Percentiles rank a stretch among this genome's conserved stretches.
Conservation (phyloP, 2,329 filamentous ascomycete genomes). For the Beauveria pseudobassiana region DNA sequence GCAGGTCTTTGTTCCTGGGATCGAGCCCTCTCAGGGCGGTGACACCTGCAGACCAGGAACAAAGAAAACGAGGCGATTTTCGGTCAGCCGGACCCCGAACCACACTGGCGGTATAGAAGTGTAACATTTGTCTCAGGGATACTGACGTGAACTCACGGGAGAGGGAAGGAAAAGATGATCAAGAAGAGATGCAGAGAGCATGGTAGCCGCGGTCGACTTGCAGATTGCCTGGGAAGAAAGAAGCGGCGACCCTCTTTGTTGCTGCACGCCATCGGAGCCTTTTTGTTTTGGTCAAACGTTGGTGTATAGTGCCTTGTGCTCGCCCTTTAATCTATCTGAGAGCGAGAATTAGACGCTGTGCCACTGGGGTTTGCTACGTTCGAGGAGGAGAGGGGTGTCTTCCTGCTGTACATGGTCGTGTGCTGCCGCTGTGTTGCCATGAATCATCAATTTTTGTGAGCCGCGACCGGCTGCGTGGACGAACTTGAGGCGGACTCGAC, state of each 20-base stretch:
- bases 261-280: background rate
- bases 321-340: slow-evolving; percentile 1
- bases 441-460: too few relatives aligned
- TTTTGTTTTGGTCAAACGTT: background rate
- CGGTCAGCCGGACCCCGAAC: background rate
- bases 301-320: background rate
- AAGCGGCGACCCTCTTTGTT: background rate
- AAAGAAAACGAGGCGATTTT: background rate
- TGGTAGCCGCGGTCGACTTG: background rate
- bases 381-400: background rate
- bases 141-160: background rate
- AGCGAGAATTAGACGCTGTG: background rate
- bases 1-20: background rate
- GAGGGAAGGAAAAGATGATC: background rate
- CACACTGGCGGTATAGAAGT: background rate
- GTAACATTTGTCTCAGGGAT: background rate
- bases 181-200: background rate
- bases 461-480: too few relatives aligned
- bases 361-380: background rate
- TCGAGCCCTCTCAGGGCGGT: background rate
- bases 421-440: background rate
- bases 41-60: background rate
- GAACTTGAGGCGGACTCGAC: too few relatives aligned
- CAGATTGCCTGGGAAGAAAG: background rate
- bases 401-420: background rate